Evolutionary conservation across 306 rosid species (phyloP).

Genomic region (Prunus davidiana): DNA sequence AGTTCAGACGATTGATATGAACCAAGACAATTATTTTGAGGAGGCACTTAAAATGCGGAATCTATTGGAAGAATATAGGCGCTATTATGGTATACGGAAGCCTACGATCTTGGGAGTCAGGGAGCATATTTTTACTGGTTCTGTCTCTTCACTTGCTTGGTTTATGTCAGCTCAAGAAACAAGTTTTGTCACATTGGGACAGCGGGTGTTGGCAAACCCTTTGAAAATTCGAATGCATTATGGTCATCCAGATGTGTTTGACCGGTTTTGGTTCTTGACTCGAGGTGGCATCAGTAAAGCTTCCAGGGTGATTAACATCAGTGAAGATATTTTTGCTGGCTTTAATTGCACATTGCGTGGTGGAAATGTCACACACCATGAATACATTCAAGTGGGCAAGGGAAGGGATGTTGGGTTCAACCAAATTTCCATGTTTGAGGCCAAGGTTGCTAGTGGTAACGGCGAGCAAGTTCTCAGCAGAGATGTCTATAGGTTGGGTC

Average conservation of each 20-base stretch:
- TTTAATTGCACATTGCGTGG: conserved; percentile 86
- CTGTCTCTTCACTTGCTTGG: conserved; percentile 93
- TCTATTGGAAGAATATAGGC: conserved; percentile 64
- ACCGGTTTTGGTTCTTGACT: conserved; percentile 80
- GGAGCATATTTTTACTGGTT: conserved; percentile 85
- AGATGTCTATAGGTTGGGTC: conserved; percentile 84
- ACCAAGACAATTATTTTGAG: conserved; percentile 91
- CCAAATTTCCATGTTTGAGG: conserved; percentile 91
- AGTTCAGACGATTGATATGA: conserved; percentile 89
- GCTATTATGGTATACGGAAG: conserved; percentile 58
- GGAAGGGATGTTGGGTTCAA: conserved; percentile 93
- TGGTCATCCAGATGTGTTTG: conserved; percentile 97
- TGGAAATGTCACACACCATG: conserved; percentile 88
- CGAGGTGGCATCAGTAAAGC: conserved; percentile 95
- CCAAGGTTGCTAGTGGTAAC: conserved; percentile 90
- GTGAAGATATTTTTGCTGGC: conserved; percentile 91
- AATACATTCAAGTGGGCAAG: conserved; percentile 90
- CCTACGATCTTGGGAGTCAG: conserved; percentile 92
- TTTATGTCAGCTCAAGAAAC: conserved; percentile 96
- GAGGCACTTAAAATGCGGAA: conserved; percentile 90
- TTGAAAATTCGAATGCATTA: conserved; percentile 87
- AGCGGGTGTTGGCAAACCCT: conserved; percentile 83
- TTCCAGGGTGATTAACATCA: conserved; percentile 82
- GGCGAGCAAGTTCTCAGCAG: conserved; percentile 87
- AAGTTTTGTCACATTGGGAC: conserved; percentile 90